These are phyloP conservation scores for Colletotrichum sp. DNA, from an alignment of 2,329 filamentous ascomycete species.

Conservation along the genomic window DNA sequence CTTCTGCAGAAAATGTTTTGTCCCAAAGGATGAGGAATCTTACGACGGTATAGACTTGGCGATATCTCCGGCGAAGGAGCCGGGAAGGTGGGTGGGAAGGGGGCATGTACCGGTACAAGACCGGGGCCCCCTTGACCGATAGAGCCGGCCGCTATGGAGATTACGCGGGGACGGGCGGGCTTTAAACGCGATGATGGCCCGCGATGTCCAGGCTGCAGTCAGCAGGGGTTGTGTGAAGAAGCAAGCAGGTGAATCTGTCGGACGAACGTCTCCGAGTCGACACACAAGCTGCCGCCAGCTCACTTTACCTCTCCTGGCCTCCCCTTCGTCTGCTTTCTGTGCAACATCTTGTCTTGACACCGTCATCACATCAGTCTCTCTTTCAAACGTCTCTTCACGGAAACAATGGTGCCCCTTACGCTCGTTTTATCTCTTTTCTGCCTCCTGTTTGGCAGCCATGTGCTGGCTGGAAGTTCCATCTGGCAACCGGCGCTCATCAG, in stretches of 20 bases:
- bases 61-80: neutral
- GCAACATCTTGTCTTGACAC: neutral
- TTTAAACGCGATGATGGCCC: neutral
- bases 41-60: neutral
- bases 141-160: neutral
- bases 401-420: neutral
- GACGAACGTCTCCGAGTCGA: neutral
- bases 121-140: neutral
- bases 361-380: neutral
- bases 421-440: neutral
- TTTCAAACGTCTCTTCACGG: neutral
- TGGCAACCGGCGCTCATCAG: neutral
- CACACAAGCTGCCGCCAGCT: neutral
- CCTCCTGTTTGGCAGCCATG: neutral
- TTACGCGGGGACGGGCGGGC: neutral
- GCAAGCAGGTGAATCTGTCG: neutral
- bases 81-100: neutral
- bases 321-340: neutral
- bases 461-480: neutral
- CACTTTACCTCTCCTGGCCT: neutral
- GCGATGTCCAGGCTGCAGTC: neutral
- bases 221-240: neutral
- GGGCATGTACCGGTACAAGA: constrained; percentile 23
- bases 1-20: neutral
- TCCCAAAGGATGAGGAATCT: neutral